Base-by-base conservation (phyloP, 345 rosid genomes). In the Cardiospermum halicacabum region DNA sequence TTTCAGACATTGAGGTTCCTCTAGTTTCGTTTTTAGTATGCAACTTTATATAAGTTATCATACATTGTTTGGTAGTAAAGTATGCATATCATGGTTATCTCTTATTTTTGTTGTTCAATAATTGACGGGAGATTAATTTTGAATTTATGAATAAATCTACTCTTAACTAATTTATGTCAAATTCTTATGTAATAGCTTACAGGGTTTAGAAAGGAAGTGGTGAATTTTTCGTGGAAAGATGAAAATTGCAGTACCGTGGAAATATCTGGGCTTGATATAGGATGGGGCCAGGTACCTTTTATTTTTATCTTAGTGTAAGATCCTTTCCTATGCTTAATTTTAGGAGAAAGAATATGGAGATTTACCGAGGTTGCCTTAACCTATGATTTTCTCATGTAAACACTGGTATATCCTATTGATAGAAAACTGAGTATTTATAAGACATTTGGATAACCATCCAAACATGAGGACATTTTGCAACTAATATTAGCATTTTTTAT, bases 181-280 rank as follows among this genome's bases (percentile, higher is more conserved):
- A 34, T 58, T 64, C 67, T 54, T 78, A 59, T 25, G 73, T 67
- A 64, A 81, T 74, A 94, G 99, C 88, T 94, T 62, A 81, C 96
- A 68, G 97, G 92, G 65, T 81, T 78, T 54, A 84, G 76, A 69
- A 91, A 62, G 85, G 80, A 83, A 84, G 77, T 58, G 65, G 78
- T 88, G 62, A 82, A 80, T 64, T 73, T 90, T 77, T 66, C 80
- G 65, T 78, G 92, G 87, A 69, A 80, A 77, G 79, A 77, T 55
- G 60, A 58, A 39, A 81, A 83, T 8, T 81, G 80, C 75, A 72
- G 88, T 68, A 56, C 65, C 0, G 99, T 94, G 57, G 97, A 90
- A 88, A 74, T 94, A 68, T 91, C 96, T 66, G 99, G 99, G 61
- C 94, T 94, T 58, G 99, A 94, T 81, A 81, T 94, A 19, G 99